Conservation (phyloP, 2,329 filamentous ascomycete species). For the Pestalotiopsis sp. region DNA sequence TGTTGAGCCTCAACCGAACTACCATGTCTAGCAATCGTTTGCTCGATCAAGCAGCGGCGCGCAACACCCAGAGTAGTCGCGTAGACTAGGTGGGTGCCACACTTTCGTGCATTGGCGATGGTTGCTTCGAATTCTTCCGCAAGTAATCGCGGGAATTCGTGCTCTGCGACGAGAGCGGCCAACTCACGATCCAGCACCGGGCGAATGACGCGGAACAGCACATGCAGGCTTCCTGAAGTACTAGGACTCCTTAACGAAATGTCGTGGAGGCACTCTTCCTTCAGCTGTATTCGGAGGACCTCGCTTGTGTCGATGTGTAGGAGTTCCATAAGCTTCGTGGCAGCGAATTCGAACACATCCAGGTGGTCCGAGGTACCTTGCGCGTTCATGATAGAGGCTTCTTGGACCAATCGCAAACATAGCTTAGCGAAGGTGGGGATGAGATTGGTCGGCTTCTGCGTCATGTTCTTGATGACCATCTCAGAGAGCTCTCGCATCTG, state of each 20-base stretch:
- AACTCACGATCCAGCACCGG: conserved; percentile 53
- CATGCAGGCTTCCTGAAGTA: conserved; percentile 74
- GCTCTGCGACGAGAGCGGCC: conserved; percentile 58
- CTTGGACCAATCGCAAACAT: conserved; percentile 69
- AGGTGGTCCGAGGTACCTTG: conserved; percentile 59
- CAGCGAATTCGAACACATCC: conserved; percentile 66
- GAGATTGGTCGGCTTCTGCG: conserved; percentile 33
- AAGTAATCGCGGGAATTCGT: conserved; percentile 63
- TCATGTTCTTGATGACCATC: conserved; percentile 51
- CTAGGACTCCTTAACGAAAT: conserved; percentile 65
- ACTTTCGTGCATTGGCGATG: conserved; percentile 41
- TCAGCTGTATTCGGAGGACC: conserved; percentile 64
- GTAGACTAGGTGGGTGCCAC: conserved; percentile 46
- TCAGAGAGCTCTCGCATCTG: conserved; percentile 66
- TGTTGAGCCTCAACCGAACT: conserved; percentile 65
- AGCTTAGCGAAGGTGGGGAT: conserved; percentile 46
- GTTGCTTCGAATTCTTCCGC: conserved; percentile 67
- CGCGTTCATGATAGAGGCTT: conserved; percentile 62
- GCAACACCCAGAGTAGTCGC: conserved; percentile 51
- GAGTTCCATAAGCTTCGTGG: conserved; percentile 62
- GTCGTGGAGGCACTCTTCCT: conserved; percentile 68
- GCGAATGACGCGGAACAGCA: conserved; percentile 55
- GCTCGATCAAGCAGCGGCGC: conserved; percentile 59
- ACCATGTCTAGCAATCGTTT: conserved; percentile 60
- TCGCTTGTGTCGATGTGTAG: conserved; percentile 55